phyloP scores from a whole-genome alignment of 495 filamentous ascomycete genomes.

The Platismatia glauca region DNA sequence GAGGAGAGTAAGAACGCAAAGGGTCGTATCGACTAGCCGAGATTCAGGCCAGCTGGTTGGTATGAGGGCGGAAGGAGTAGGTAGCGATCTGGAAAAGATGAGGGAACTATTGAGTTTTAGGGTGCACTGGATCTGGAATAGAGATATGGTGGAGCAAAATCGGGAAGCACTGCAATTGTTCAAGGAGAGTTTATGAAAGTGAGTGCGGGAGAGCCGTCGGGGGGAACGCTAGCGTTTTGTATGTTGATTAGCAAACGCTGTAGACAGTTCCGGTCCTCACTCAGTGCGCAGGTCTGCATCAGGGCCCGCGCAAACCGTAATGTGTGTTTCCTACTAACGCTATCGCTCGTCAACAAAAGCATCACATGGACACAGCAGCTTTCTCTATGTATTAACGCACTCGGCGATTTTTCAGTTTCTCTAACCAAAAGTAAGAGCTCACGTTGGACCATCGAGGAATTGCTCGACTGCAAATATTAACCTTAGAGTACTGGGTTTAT shows the following conservation, averaged over 20 bases:
- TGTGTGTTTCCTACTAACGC: background rate
- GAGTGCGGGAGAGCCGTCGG: background rate
- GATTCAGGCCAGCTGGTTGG: conserved; percentile 11
- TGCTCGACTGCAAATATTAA: too few species aligned
- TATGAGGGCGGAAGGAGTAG: conserved; percentile 7
- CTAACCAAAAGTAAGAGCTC: too few species aligned
- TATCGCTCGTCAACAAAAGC: too few species aligned
- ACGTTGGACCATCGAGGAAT: too few species aligned
- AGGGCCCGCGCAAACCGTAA: too few species aligned
- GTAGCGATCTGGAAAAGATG: conserved; percentile 12
- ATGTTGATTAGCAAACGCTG: background rate
- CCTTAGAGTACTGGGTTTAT: too few species aligned
- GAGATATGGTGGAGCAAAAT: background rate
- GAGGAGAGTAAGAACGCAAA: conserved; percentile 21
- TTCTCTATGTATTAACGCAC: too few species aligned
- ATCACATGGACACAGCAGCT: too few species aligned
- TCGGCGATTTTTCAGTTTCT: too few species aligned
- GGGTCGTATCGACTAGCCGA: conserved; percentile 8
- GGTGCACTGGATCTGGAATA: conserved; percentile 13
- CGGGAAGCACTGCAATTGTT: background rate
- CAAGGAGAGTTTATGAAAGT: background rate
- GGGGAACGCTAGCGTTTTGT: background rate
- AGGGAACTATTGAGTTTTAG: background rate
- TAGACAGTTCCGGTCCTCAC: background rate
- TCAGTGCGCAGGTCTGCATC: too few species aligned